Evolutionary conservation across 1,284 basidiomycete species (phyloP).

Genomic region (Cryptococcus deneoformans): DNA sequence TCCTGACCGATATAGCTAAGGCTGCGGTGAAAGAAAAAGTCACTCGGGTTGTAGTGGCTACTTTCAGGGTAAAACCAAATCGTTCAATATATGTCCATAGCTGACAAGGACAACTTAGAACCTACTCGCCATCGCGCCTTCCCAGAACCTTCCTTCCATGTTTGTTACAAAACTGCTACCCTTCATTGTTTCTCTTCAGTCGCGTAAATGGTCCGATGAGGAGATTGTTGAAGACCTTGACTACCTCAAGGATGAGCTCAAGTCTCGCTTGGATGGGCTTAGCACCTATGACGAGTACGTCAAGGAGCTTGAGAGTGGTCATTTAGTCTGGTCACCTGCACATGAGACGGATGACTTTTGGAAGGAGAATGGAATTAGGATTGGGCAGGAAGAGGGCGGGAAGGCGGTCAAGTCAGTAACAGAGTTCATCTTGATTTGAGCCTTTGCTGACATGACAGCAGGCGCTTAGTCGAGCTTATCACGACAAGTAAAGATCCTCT

Average conservation of each 20-base stretch:
- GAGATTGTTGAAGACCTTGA: slow-evolving; percentile 90
- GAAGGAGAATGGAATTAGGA: slow-evolving; percentile 89
- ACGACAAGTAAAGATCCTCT: slow-evolving; percentile 67
- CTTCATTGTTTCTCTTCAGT: slow-evolving; percentile 76
- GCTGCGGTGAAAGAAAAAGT: slow-evolving; percentile 97
- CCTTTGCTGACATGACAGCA: slow-evolving; percentile 37
- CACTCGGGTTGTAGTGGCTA: slow-evolving; percentile 89
- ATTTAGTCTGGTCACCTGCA: slow-evolving; percentile 90
- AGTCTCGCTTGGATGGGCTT: slow-evolving; percentile 76
- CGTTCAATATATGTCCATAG: background rate
- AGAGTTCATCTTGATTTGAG: background rate
- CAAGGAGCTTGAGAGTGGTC: slow-evolving; percentile 84
- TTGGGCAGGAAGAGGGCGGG: slow-evolving; percentile 78
- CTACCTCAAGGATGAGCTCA: slow-evolving; percentile 78
- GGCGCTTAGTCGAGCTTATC: slow-evolving; percentile 69
- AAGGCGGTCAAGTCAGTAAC: slow-evolving; percentile 69
- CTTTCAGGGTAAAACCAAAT: slow-evolving; percentile 64
- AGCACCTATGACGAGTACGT: slow-evolving; percentile 96
- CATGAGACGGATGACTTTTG: slow-evolving; percentile 97
- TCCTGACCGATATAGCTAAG: slow-evolving; percentile 82
- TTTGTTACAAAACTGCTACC: slow-evolving; percentile 82
- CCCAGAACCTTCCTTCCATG: slow-evolving; percentile 86
- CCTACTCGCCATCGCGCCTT: slow-evolving; percentile 59
- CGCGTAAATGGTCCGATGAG: slow-evolving; percentile 91
- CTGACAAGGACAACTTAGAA: slow-evolving; percentile 58